Percentiles rank a stretch among this genome's conserved stretches.
Evolutionary conservation across 495 filamentous ascomycete genomes (phyloP).

Genomic region (Lophium mytilinum): DNA sequence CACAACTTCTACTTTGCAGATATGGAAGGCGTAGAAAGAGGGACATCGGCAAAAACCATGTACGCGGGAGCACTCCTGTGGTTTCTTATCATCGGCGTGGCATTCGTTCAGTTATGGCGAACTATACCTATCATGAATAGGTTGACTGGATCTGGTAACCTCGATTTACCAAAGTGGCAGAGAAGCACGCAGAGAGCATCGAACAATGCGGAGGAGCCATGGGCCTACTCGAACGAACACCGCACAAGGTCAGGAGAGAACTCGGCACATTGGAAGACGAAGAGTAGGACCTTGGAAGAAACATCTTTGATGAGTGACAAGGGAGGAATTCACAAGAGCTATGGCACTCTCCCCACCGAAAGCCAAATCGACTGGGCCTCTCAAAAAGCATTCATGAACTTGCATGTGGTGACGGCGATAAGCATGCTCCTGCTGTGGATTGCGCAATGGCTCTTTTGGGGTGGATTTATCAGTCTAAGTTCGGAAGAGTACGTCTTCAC

Average conservation of each 20-base stretch:
- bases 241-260: not conserved
- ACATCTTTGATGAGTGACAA: not conserved
- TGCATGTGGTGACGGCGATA: not conserved
- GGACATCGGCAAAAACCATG: conserved; percentile 3
- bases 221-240: not conserved
- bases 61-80: conserved; percentile 5
- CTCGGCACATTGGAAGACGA: not conserved
- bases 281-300: not conserved
- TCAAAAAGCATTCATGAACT: not conserved
- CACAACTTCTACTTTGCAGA: conserved; percentile 7
- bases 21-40: conserved; percentile 1
- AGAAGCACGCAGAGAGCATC: not conserved
- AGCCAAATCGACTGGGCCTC: not conserved
- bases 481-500: not conserved
- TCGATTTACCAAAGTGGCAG: conserved; percentile 1
- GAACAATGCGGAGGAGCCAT: not conserved
- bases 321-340: not conserved
- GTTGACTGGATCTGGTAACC: not conserved
- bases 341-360: not conserved
- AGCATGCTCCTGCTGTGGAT: conserved; percentile 3
- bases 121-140: not conserved
- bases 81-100: conserved; percentile 2
- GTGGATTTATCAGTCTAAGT: not conserved
- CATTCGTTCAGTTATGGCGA: not conserved
- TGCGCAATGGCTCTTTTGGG: conserved; percentile 6